Conservation (phyloP, 495 filamentous ascomycete species). For the Neurospora sp. region DNA sequence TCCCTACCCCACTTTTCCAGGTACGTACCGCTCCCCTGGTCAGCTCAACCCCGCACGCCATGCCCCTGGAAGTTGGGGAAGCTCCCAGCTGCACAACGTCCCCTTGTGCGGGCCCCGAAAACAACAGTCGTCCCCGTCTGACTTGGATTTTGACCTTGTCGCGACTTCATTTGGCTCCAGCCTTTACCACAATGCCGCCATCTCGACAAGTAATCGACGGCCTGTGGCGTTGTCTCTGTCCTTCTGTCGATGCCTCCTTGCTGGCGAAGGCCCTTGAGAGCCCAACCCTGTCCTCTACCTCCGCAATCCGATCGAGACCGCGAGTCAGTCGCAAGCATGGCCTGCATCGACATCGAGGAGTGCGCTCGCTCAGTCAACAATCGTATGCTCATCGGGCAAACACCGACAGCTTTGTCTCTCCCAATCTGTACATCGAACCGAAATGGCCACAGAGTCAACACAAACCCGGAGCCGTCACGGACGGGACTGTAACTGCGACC, state of each 20-base stretch:
- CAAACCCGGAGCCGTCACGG: not conserved
- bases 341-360: not conserved
- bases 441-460: not conserved
- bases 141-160: not conserved
- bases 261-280: conserved; percentile 15
- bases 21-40: not conserved
- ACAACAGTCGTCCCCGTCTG: not conserved
- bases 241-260: conserved; percentile 36
- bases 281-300: not conserved
- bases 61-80: not conserved
- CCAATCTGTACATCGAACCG: not conserved
- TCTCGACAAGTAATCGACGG: conserved; percentile 47
- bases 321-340: not conserved
- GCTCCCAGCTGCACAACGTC: not conserved
- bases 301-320: not conserved
- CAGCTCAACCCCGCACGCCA: not conserved
- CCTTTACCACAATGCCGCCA: conserved; percentile 10
- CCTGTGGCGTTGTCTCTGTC: conserved; percentile 59
- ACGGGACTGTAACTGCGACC: not conserved
- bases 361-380: not conserved
- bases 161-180: not conserved
- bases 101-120: not conserved
- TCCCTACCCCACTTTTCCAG: not conserved
- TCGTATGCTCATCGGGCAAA: not conserved
- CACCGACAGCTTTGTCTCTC: not conserved